Evolutionary conservation across 2,329 filamentous ascomycete genomes (phyloP), one percentile per base, ranked within the genome.

Genomic region (Bimuria novae-zelandiae): DNA sequence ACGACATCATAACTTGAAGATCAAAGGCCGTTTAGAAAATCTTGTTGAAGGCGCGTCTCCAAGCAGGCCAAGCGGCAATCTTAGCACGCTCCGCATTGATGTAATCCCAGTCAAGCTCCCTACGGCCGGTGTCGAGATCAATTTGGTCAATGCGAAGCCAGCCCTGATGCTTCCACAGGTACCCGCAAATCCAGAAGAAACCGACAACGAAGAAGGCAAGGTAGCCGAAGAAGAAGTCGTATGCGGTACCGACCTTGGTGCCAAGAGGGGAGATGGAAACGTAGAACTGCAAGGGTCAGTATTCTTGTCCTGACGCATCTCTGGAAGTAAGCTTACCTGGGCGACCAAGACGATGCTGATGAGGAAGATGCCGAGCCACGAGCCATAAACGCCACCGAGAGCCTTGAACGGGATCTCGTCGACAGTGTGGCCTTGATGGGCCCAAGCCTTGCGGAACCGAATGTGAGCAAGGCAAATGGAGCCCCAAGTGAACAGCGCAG

Each of bases 381-480:
- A 76, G 51, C 76, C 76, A 39, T 56, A 67, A 14, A 77, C 63
- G 48, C 76, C 76, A 52, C 71, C 70, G 23, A 65, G 60, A 37
- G 76, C 75, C 52, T 65, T 72, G 75, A 75, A 79, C 2, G 76
- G 76, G 19, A 79, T 70, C 64, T 79, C 76, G 42, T 77, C 75
- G n/a, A 77, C 44, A 14, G 69, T 71, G 57, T 73, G 71, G 35
- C 71, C 72, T 44, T 73, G 70, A 52, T 69, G 66, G 35, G 61
- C 62, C 73, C 73, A 75, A 19, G 70, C 73, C 55, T 77, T 77
- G 58, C 92, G 90, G 82, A 97, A 97, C 51, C 92, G 90, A 68
- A 97, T 95, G 75, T 97, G 92, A 21, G 88, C 84, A n/a, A 95
- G 77, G 73, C 91, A 96, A 72, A 96, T 93, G 60, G 89, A 89